Percentiles rank a stretch among this genome's conserved stretches.
These are phyloP conservation scores for Solanum hybrid DNA, from an alignment of 305 asterid genomes.

Conservation along the genomic window DNA sequence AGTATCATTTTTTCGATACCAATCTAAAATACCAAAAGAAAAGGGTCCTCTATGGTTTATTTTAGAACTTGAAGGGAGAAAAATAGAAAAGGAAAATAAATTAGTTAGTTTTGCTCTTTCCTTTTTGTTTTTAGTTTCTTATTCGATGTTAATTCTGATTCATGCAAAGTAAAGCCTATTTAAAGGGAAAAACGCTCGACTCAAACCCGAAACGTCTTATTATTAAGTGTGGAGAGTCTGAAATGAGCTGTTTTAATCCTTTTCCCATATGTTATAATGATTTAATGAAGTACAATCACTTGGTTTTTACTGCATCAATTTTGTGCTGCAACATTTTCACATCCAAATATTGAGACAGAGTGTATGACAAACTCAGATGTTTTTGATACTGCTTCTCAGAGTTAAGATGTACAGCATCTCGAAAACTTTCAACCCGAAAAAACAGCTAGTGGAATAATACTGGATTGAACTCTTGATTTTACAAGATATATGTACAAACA, in stretches of 20 bases:
- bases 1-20: neutral
- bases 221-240: neutral
- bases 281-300: neutral
- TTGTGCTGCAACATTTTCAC: neutral
- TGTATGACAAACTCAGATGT: neutral
- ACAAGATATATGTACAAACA: conserved; percentile 2
- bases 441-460: neutral
- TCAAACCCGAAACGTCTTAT: neutral
- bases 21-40: neutral
- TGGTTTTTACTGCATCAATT: neutral
- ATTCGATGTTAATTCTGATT: neutral
- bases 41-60: neutral
- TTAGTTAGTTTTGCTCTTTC: neutral
- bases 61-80: neutral
- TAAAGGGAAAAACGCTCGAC: neutral
- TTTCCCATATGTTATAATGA: neutral
- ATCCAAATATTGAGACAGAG: neutral
- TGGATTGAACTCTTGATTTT: neutral
- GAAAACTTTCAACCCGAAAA: neutral
- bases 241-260: neutral
- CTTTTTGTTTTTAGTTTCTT: neutral
- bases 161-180: neutral
- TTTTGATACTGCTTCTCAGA: neutral
- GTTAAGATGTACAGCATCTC: neutral
- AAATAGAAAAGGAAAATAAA: no score